phyloP scores from a whole-genome alignment of 1,139 yeast species.

The Candida neerlandica region DNA sequence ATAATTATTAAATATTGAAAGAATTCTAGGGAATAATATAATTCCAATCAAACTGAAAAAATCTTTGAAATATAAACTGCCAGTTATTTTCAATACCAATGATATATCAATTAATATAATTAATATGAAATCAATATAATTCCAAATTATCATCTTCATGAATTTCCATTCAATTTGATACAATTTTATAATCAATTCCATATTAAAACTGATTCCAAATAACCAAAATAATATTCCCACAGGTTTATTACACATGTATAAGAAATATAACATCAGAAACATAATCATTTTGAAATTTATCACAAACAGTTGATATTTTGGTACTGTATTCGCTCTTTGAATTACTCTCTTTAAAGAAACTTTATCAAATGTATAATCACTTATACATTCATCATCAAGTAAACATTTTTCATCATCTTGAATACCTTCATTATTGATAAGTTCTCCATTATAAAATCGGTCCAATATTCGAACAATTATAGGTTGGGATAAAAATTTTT shows the following conservation, averaged over 20 bases:
- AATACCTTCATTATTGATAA: conserved; percentile 25
- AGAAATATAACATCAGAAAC: conserved; percentile 36
- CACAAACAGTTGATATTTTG: conserved; percentile 48
- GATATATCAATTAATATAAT: conserved; percentile 34
- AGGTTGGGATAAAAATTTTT: conserved; percentile 59
- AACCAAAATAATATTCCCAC: conserved; percentile 36
- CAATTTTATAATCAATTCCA: conserved; percentile 43
- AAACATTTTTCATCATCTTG: conserved; percentile 31
- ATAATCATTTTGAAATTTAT: conserved; percentile 38
- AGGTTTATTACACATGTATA: conserved; percentile 32
- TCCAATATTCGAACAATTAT: conserved; percentile 52
- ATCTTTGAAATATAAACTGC: conserved; percentile 27
- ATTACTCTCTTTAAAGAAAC: conserved; percentile 34
- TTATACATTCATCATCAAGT: conserved; percentile 30
- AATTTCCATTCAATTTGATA: conserved; percentile 44
- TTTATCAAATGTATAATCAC: conserved; percentile 38
- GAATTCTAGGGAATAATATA: conserved; percentile 54
- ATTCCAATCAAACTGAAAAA: conserved; percentile 52
- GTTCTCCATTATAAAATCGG: conserved; percentile 57
- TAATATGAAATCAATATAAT: conserved; percentile 40
- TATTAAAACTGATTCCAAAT: conserved; percentile 37
- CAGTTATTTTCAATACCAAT: conserved; percentile 25
- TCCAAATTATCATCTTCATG: conserved; percentile 44
- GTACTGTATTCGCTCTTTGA: conserved; percentile 38
- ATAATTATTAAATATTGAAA: conserved; percentile 57